Evolutionary conservation across 2,329 filamentous ascomycete genomes (phyloP), one percentile per base, ranked within the genome.

Genomic region (Cladosporium austrohemisphaericum): DNA sequence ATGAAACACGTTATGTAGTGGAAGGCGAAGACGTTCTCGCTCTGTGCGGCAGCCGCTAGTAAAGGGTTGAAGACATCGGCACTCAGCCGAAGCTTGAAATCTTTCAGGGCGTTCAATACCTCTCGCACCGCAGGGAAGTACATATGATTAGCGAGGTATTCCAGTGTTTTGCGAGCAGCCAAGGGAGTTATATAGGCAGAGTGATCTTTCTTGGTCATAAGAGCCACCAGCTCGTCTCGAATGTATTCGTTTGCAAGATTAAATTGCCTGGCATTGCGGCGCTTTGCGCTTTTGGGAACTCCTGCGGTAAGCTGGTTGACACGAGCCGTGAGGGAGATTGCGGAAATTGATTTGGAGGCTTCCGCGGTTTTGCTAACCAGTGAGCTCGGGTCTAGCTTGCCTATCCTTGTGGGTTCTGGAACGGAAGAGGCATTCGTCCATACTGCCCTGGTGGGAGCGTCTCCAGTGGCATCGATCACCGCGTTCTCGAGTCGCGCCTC

Each of bases 1-100:
- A 67, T 65, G n/a, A 52, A 31, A 6, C 49, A 50, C 9, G 63
- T 43, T 5, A 55, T 13, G 23, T 58, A 59, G 14, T 55, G 51
- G 41, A 64, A 66, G 33, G 59, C 62, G 22, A 59, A 55, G 7
- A 62, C 28, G 32, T 65, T 60, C 3, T 56, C 54, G 2, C 31
- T 33, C 31, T 52, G 45, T 8, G 60, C 57, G 4, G 61, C 55
- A 3, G 46, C 52, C 9, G 41, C 41, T n/a, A 67, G 50, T 4
- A 61, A 37, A 13, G 52, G 41, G 38, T 62, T 53, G 49, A 56
- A 66, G 19, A 57, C 53, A 3, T 32, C 29, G 5, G 51, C 32
- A 18, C 29, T 48, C 5, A 63, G 36, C n/a, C 20, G 25, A 28
- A 54, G 54, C 5, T 51, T 50, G 7, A 10, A 13, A 16, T 56